Base-by-base conservation (phyloP, 129 eudicot genomes). In the Oenanthe sinensis region DNA sequence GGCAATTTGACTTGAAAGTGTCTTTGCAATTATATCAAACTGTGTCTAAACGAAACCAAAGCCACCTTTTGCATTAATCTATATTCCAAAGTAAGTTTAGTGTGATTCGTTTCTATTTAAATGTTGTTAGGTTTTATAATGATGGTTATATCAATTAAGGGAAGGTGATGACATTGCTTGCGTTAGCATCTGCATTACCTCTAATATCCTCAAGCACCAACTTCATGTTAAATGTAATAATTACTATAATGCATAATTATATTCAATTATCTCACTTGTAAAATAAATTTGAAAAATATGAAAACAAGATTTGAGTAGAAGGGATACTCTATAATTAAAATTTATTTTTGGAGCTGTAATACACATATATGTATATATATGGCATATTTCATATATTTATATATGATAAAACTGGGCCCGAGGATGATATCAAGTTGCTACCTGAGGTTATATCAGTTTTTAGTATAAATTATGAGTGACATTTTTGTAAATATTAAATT, bases 141-240 rank as follows among this genome's bases (percentile, higher is more conserved):
- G 58, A 81, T 80, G 74, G 73, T 46, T 63, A 42, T 37, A 74
- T 28, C 75, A 71, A 47, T 73, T 73, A 68, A 45, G 71, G 26
- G 44, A 82, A 19, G 47, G 39, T 83, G 85, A 83, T 84, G 54
- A 20, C 79, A 83, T 30, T 75, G 81, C 79, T 81, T 79, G 79
- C 87, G 87, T 83, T n/a, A 65, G 75, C 68, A 83, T 76, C 81
- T 4, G 2, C n/a, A 12, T 47, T 75, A 30, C 39, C 28, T 40
- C 46, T 40, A 36, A 71, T 40, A 71, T 71, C 49, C 42, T 39
- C 3, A 20, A 71, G 26, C 75, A 72, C 50, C 74, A 69, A 42
- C 16, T 8, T 49, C 54, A 58, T 19, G 1, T 5, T 6, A 33
- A 55, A 22, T 55, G 12, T 13, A 49, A 49, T 49, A 49, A 44